Evolutionary conservation across 306 rosid species (phyloP).

Genomic region (Medicago ruthenica): DNA sequence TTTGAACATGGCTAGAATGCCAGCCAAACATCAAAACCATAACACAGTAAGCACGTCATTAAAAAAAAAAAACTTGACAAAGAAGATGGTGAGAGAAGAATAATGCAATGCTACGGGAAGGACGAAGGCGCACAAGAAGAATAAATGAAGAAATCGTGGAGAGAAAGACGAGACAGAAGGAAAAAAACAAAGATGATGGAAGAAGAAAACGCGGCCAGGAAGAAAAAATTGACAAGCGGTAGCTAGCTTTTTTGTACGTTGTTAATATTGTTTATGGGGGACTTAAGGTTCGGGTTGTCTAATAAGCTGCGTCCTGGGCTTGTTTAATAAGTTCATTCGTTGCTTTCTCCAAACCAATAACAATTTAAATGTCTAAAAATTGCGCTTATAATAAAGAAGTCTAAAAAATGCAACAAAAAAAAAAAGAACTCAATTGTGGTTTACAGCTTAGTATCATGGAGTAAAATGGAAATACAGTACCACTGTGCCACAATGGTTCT

Average conservation of each 20-base stretch:
- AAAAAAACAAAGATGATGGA: neutral
- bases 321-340: neutral
- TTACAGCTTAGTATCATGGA: neutral
- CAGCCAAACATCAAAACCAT: neutral
- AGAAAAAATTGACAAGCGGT: neutral
- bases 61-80: neutral
- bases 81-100: neutral
- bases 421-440: neutral
- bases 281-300: neutral
- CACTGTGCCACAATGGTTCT: neutral
- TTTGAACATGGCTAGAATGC: neutral
- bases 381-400: too few relatives aligned
- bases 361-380: neutral
- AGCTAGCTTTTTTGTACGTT: neutral
- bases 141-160: neutral
- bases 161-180: neutral
- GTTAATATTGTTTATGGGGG: neutral
- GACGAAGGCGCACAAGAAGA: neutral
- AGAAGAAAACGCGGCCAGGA: neutral
- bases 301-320: neutral
- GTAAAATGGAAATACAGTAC: neutral
- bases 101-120: neutral
- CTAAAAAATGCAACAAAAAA: neutral
- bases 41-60: neutral
- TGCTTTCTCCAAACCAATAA: neutral